Percentiles rank a stretch among this genome's conserved stretches.
phyloP scores from a whole-genome alignment of 768 basidiomycete genomes.

The Lactarius tabidus region DNA sequence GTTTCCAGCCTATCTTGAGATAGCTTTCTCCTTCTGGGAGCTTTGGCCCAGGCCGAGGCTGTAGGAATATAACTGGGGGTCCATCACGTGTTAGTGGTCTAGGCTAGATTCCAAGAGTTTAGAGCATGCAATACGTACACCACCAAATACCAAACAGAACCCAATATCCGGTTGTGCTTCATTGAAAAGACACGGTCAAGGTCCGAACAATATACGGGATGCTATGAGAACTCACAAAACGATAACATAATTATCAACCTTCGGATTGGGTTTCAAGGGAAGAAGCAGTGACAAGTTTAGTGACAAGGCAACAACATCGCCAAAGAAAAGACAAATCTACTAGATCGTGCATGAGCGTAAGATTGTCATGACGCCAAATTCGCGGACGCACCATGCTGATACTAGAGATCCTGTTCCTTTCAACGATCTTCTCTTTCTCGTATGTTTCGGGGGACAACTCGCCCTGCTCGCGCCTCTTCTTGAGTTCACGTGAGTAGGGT shows the following conservation, averaged over 20 bases:
- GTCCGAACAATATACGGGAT: neutral
- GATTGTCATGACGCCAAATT: neutral
- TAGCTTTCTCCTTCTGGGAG: slow-evolving; percentile 75
- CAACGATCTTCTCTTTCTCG: slow-evolving; percentile 69
- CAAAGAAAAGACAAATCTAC: slow-evolving; percentile 73
- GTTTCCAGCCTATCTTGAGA: slow-evolving; percentile 82
- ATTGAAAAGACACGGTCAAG: neutral
- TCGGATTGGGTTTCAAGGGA: slow-evolving; percentile 53
- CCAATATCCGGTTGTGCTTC: slow-evolving; percentile 72
- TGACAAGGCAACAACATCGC: slow-evolving; percentile 59
- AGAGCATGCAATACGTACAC: slow-evolving; percentile 56
- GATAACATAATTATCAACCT: slow-evolving; percentile 71
- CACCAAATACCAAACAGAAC: slow-evolving; percentile 82
- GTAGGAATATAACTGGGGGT: slow-evolving; percentile 68
- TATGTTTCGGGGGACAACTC: slow-evolving; percentile 59
- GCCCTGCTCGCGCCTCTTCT: slow-evolving; percentile 45
- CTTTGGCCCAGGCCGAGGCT: slow-evolving; percentile 76
- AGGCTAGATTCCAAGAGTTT: neutral
- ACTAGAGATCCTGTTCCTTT: slow-evolving; percentile 83
- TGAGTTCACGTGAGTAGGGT: slow-evolving; percentile 45
- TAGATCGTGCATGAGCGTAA: neutral
- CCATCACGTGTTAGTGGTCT: neutral
- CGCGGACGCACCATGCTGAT: slow-evolving; percentile 60
- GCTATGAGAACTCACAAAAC: slow-evolving; percentile 46
- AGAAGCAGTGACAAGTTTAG: slow-evolving; percentile 70